Percentiles rank a stretch among this genome's conserved stretches.
These are phyloP conservation scores for Myotisia sp. DNA, from an alignment of 2,329 filamentous ascomycete genomes.

Conservation along the genomic window DNA sequence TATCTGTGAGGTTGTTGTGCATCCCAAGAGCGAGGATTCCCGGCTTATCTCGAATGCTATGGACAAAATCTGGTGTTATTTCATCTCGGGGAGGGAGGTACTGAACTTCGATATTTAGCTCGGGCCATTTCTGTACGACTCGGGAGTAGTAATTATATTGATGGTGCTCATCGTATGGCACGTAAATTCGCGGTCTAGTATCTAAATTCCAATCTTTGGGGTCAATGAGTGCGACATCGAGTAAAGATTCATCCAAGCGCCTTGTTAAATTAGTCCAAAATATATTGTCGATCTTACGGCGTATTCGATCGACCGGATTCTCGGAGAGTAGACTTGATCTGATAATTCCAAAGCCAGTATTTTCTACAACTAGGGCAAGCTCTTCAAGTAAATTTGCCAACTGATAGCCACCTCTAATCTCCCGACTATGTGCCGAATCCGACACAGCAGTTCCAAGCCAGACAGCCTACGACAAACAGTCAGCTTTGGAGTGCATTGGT, in stretches of 20 bases:
- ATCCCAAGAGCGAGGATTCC: slow-evolving; percentile 73
- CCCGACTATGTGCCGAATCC: too few species aligned
- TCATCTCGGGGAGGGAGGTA: slow-evolving; percentile 51
- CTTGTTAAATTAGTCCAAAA: slow-evolving; percentile 76
- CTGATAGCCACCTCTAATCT: slow-evolving; percentile 83
- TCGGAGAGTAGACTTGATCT: slow-evolving; percentile 73
- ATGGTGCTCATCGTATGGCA: slow-evolving; percentile 61
- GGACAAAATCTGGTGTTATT: slow-evolving; percentile 58
- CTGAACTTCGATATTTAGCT: slow-evolving; percentile 65
- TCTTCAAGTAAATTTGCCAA: slow-evolving; percentile 82
- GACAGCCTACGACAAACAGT: too few species aligned
- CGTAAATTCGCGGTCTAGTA: slow-evolving; percentile 70
- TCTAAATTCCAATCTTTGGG: slow-evolving; percentile 77
- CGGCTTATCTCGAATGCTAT: slow-evolving; percentile 64
- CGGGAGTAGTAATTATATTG: slow-evolving; percentile 68
- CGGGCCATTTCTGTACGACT: slow-evolving; percentile 56
- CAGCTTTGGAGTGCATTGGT: too few species aligned
- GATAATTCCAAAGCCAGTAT: slow-evolving; percentile 68
- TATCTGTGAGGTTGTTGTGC: too few species aligned
- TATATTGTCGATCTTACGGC: slow-evolving; percentile 60
- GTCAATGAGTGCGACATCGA: slow-evolving; percentile 62
- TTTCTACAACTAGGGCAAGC: slow-evolving; percentile 60
- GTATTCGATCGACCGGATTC: slow-evolving; percentile 67
- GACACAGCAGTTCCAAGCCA: too few species aligned
- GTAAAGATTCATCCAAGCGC: slow-evolving; percentile 56